phyloP scores from a whole-genome alignment of 331 rosid species.

The Saraca asoca region DNA sequence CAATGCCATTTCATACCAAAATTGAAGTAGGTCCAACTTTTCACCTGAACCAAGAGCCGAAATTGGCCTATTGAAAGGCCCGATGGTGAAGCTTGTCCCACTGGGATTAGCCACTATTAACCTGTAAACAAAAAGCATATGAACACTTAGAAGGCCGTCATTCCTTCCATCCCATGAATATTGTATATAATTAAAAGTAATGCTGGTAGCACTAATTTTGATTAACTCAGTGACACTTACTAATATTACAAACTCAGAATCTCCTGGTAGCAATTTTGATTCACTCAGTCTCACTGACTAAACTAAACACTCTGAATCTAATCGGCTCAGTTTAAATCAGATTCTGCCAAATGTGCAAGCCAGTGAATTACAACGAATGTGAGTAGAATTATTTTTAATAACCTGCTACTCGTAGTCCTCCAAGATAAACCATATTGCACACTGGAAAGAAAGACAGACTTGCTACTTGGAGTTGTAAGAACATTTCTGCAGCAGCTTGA shows the following conservation, averaged over 20 bases:
- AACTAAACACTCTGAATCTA: too few species aligned
- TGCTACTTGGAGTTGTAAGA: constrained; percentile 12
- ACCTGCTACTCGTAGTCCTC: constrained; percentile 28
- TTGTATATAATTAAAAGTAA: background rate
- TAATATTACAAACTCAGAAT: too few species aligned
- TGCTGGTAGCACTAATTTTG: too few species aligned
- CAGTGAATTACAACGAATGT: too few species aligned
- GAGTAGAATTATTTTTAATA: background rate
- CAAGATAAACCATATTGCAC: constrained; percentile 21
- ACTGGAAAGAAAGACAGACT: constrained; percentile 27
- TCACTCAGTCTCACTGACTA: too few species aligned
- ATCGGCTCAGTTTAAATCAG: too few species aligned
- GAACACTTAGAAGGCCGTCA: background rate
- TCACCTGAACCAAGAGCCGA: constrained; percentile 68
- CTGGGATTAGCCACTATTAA: constrained; percentile 31
- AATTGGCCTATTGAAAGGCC: constrained; percentile 33
- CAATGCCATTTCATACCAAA: background rate
- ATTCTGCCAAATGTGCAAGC: too few species aligned
- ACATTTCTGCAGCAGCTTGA: constrained; percentile 28
- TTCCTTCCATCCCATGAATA: too few species aligned
- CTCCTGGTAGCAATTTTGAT: too few species aligned
- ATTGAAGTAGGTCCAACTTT: constrained; percentile 4
- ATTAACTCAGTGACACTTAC: too few species aligned
- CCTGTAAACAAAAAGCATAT: constrained; percentile 33
- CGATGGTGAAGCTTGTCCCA: constrained; percentile 25